Percentiles rank a stretch among this genome's conserved stretches.
Conservation (phyloP, 768 basidiomycete species). For the Collybia sordida region DNA sequence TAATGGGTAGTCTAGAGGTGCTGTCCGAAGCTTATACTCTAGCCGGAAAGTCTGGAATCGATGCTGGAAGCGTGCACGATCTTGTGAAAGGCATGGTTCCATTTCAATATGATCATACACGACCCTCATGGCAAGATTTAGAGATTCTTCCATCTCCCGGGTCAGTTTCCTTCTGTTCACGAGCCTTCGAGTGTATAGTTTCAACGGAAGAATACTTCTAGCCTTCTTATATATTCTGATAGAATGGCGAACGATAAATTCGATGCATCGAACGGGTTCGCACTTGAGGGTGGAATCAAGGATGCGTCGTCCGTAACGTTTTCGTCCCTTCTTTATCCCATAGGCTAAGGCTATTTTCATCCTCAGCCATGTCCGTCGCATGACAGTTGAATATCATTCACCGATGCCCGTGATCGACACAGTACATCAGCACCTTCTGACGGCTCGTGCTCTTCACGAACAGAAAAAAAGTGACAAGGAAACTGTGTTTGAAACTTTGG, state of each 20-base stretch:
- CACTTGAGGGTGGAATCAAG: slow-evolving; percentile 85
- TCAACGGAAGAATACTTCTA: slow-evolving; percentile 18
- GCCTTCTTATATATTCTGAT: slow-evolving; percentile 56
- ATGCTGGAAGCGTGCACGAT: slow-evolving; percentile 51
- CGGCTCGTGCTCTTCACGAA: slow-evolving; percentile 71
- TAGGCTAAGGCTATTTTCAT: slow-evolving; percentile 4
- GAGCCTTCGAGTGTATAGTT: slow-evolving; percentile 1
- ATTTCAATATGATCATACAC: slow-evolving; percentile 2
- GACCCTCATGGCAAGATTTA: slow-evolving; percentile 14
- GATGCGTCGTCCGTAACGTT: slow-evolving; percentile 60
- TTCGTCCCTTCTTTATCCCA: not conserved
- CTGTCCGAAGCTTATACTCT: slow-evolving; percentile 82
- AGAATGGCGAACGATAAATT: slow-evolving; percentile 77
- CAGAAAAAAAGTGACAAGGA: slow-evolving; percentile 43
- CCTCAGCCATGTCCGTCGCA: slow-evolving; percentile 62
- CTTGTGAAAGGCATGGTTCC: slow-evolving; percentile 55
- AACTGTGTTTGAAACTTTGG: slow-evolving; percentile 54
- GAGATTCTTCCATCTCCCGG: slow-evolving; percentile 70
- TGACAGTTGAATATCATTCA: slow-evolving; percentile 62
- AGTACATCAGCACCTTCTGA: slow-evolving; percentile 77
- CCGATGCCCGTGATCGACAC: slow-evolving; percentile 73
- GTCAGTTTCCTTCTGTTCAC: slow-evolving; percentile 25
- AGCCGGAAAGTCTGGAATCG: slow-evolving; percentile 81
- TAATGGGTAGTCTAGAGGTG: slow-evolving; percentile 75
- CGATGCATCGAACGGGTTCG: slow-evolving; percentile 72